Evolutionary conservation across 306 rosid genomes (phyloP).

Genomic region (Cucurbita ficifolia): DNA sequence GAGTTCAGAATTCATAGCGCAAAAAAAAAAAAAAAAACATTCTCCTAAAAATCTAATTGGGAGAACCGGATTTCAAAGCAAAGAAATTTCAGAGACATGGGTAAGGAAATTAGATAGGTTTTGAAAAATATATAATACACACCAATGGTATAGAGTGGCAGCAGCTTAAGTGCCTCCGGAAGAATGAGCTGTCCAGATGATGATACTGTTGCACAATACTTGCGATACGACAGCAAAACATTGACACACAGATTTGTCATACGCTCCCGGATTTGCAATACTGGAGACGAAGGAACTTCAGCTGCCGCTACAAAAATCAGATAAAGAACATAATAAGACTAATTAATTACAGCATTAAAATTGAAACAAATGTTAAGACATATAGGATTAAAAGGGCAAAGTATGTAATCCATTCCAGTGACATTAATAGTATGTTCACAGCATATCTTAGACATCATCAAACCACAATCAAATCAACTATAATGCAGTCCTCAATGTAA

Average conservation of each 20-base stretch:
- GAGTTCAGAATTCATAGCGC: background rate
- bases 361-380: background rate
- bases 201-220: constrained; percentile 90
- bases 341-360: background rate
- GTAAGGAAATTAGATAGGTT: background rate
- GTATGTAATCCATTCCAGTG: background rate
- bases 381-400: background rate
- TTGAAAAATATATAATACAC: background rate
- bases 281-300: constrained; percentile 71
- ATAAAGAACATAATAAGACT: background rate
- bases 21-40: background rate
- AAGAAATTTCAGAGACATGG: background rate
- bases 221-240: constrained; percentile 77
- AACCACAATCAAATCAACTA: background rate
- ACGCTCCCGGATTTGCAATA: constrained; percentile 69
- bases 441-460: background rate
- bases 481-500: background rate
- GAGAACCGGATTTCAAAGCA: background rate
- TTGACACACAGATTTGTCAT: constrained; percentile 75
- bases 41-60: background rate
- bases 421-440: background rate
- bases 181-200: constrained; percentile 97
- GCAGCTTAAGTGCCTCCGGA: constrained; percentile 97
- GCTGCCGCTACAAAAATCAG: constrained; percentile 47
- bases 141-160: constrained; percentile 92